A percentile compares a stretch with the other conserved stretches of the same genome.
These are phyloP conservation scores for Penicillium fimorum DNA, from an alignment of 495 filamentous ascomycete species.

Conservation along the genomic window DNA sequence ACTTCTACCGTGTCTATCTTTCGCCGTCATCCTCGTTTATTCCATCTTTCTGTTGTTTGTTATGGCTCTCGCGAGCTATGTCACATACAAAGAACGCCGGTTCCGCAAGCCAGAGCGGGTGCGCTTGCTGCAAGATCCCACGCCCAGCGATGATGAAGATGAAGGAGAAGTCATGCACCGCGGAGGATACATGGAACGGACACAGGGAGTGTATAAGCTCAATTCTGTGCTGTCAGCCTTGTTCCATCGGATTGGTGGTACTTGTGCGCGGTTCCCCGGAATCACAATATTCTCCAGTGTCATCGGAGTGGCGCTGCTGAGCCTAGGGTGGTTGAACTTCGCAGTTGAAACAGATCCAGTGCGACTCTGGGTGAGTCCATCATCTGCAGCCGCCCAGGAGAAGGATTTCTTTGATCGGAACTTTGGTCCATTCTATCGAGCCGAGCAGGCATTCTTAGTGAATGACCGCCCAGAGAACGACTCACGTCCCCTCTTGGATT, in stretches of 20 bases:
- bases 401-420: slow-evolving; percentile 93
- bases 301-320: slow-evolving; percentile 69
- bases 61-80: slow-evolving; percentile 65
- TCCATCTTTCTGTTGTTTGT: slow-evolving; percentile 67
- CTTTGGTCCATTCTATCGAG: slow-evolving; percentile 93
- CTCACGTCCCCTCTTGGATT: slow-evolving; percentile 74
- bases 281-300: slow-evolving; percentile 75
- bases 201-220: slow-evolving; percentile 66
- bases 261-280: slow-evolving; percentile 77
- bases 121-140: slow-evolving; percentile 79
- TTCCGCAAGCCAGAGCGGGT: slow-evolving; percentile 75
- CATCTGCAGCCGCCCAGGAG: slow-evolving; percentile 84
- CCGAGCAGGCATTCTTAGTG: slow-evolving; percentile 89
- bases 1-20: slow-evolving; percentile 82
- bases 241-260: slow-evolving; percentile 79
- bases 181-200: slow-evolving; percentile 66
- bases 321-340: slow-evolving; percentile 83
- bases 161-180: slow-evolving; percentile 73
- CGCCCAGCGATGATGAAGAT: slow-evolving; percentile 84
- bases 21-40: slow-evolving; percentile 86
- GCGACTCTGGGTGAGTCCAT: slow-evolving; percentile 90
- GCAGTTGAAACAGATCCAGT: slow-evolving; percentile 86
- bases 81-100: slow-evolving; percentile 68
- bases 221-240: slow-evolving; percentile 75
- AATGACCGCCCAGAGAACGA: slow-evolving; percentile 70